Evolutionary conservation across 805 yeast genomes (phyloP), one percentile per base, ranked within the genome.

Genomic region (Candida namnaoensis): DNA sequence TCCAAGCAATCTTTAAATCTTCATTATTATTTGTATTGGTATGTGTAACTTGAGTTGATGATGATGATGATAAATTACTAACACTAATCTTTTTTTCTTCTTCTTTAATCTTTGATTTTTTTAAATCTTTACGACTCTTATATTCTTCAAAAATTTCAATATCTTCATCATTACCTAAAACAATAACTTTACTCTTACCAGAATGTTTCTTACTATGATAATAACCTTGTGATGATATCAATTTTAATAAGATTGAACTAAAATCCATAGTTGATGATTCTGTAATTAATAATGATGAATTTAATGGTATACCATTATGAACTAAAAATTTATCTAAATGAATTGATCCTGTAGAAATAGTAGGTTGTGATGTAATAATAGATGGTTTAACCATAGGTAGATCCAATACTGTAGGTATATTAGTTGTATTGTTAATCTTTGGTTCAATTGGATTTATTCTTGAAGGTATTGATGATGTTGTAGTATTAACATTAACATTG

Each of bases 241-340:
- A 65, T 47, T 88, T 78, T 26, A 80, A 57, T 33, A 91, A 48
- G 10, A 86, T 79, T 6, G 88, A 73, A 7, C 84, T 71, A 55
- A 88, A 91, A 54, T 91, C 97, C 0, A 98, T 91, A 7, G 91
- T 81, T 0, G 95, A 93, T 13, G 76, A 73, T 56, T 91, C 98
- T 57, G 87, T 91, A 5, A 91, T 57, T 12, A 90, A 58, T 34
- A 88, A 55, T 6, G 84, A 71, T 10, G 69, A 61, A 1, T 96
- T 95, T 11, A 86, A 50, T 1, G 98, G 98, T 13, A 90, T 57
- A 1, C 99, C 99, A 42, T 77, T 82, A 59, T 91, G 98, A 1
- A 74, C 76, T 40, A 91, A 56, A 4, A 86, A 61, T 47, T 71
- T 76, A 58, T 91, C 98, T 23, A 91, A 59, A 54, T 87, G 90